Evolutionary conservation across 306 rosid species (phyloP).

Genomic region (Cyamopsis tetragonoloba): DNA sequence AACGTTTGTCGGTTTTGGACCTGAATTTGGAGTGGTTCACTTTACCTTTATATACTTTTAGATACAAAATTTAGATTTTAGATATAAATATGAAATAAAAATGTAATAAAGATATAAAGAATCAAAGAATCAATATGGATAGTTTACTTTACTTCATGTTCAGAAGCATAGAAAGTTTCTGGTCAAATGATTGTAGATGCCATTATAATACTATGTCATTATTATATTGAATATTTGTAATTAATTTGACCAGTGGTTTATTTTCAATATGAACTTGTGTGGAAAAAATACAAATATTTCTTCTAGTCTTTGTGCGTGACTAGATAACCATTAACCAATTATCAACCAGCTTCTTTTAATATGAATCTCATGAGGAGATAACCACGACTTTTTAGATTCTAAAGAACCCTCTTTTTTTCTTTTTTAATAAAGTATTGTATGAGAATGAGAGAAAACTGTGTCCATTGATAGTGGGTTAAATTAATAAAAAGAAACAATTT

Average conservation of each 20-base stretch:
- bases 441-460: neutral
- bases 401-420: neutral
- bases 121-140: too few relatives aligned
- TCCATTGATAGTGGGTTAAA: neutral
- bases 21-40: neutral
- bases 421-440: neutral
- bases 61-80: too few relatives aligned
- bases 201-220: too few relatives aligned
- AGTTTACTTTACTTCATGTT: too few relatives aligned
- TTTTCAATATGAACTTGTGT: too few relatives aligned
- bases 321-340: conserved; percentile 3
- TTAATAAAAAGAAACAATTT: neutral
- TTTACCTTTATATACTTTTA: too few relatives aligned
- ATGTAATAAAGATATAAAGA: too few relatives aligned
- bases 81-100: too few relatives aligned
- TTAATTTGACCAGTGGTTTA: too few relatives aligned
- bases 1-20: neutral
- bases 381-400: neutral
- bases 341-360: neutral
- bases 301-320: neutral
- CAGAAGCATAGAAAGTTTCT: too few relatives aligned
- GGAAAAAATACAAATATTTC: neutral
- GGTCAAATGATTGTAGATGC: too few relatives aligned
- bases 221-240: too few relatives aligned
- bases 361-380: conserved; percentile 7